A percentile compares a stretch with the other conserved stretches of the same genome.
phyloP scores from a whole-genome alignment of 2,329 filamentous ascomycete genomes.

The Fusarium zealandicum region DNA sequence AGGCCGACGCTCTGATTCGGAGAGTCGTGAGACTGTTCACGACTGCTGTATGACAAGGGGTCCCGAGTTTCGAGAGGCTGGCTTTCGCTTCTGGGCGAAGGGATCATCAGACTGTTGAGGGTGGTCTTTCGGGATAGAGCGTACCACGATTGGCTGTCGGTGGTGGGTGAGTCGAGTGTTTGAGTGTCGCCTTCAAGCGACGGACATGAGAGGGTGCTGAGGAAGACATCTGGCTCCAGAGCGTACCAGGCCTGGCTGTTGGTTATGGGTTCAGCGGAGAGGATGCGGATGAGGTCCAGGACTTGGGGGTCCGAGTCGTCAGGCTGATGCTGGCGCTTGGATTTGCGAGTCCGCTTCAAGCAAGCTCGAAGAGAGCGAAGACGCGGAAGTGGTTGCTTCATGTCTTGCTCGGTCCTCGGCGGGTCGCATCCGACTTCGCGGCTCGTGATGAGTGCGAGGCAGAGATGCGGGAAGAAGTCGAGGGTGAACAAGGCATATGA shows the following conservation, averaged over 20 bases:
- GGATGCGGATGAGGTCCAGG: neutral
- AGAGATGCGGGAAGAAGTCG: too few relatives aligned
- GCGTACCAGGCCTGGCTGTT: too few relatives aligned
- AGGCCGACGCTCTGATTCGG: conserved; percentile 41
- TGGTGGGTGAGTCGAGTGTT: neutral
- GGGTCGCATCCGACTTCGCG: too few relatives aligned
- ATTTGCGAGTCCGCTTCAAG: neutral
- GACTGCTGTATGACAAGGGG: too few relatives aligned
- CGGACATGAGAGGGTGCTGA: too few relatives aligned
- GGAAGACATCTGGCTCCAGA: too few relatives aligned
- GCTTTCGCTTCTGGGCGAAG: neutral
- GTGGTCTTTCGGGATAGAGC: neutral
- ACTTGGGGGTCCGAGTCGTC: neutral
- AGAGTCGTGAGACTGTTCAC: conserved; percentile 24
- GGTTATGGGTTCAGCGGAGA: too few relatives aligned
- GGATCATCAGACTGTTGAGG: neutral
- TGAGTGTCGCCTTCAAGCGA: too few relatives aligned
- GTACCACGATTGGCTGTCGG: neutral
- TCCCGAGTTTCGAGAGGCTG: neutral
- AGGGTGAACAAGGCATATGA: too few relatives aligned
- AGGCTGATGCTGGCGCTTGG: neutral
- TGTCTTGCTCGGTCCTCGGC: neutral
- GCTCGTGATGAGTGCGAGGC: too few relatives aligned
- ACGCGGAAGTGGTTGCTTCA: neutral
- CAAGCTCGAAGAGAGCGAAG: neutral